Evolutionary conservation across 257 asterid genomes (phyloP).

Genomic region (Solanum phureja): DNA sequence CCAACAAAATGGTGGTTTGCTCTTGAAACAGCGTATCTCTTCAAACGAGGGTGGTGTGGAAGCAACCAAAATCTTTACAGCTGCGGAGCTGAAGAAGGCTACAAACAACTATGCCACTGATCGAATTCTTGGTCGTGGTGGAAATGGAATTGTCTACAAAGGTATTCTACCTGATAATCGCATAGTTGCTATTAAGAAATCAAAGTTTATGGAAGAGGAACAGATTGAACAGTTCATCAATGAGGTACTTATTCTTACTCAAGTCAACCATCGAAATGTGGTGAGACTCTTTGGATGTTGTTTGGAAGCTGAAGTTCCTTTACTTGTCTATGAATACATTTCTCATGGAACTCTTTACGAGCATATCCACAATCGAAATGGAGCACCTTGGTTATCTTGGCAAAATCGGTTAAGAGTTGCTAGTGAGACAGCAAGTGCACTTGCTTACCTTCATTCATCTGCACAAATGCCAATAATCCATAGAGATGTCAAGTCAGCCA

Average conservation of each 20-base stretch:
- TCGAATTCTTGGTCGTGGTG: constrained; percentile 49
- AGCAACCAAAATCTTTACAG: not conserved
- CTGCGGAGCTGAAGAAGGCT: not conserved
- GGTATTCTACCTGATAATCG: constrained; percentile 23
- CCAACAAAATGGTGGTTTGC: constrained; percentile 62
- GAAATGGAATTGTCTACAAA: constrained; percentile 50
- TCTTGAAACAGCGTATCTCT: constrained; percentile 42
- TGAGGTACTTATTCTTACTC: constrained; percentile 50
- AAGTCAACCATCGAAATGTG: constrained; percentile 51
- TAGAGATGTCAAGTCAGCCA: constrained; percentile 53
- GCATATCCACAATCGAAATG: constrained; percentile 32
- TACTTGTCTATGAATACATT: constrained; percentile 38
- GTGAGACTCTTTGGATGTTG: constrained; percentile 60
- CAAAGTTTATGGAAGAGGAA: constrained; percentile 27
- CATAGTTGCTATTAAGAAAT: constrained; percentile 48
- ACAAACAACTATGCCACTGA: constrained; percentile 21
- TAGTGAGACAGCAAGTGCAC: constrained; percentile 34
- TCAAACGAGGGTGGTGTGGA: constrained; percentile 29
- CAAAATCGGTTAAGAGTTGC: constrained; percentile 34
- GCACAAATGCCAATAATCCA: constrained; percentile 41
- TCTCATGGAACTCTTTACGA: constrained; percentile 30
- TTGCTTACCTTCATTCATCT: constrained; percentile 56
- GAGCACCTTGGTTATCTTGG: constrained; percentile 42
- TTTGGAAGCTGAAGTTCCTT: constrained; percentile 46
- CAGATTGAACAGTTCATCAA: constrained; percentile 62